A percentile compares a stretch with the other conserved stretches of the same genome.
Conservation (phyloP, 2,329 filamentous ascomycete species). For the Aspergillus amoenus region DNA sequence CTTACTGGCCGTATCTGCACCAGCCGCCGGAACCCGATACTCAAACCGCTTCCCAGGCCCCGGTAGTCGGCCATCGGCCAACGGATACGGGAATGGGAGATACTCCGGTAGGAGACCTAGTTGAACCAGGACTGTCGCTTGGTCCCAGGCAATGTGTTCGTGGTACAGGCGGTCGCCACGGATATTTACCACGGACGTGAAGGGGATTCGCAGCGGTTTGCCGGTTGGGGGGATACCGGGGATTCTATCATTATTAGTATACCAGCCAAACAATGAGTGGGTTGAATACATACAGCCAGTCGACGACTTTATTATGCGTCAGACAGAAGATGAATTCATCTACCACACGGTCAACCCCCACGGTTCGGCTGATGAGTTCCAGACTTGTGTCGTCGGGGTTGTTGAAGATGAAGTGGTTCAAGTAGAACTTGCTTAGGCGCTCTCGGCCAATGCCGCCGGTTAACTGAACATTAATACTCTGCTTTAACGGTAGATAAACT, state of each 20-base stretch:
- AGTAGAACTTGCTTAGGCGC: conserved; percentile 66
- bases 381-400: conserved; percentile 68
- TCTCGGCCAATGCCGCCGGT: conserved; percentile 69
- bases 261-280: too few species aligned
- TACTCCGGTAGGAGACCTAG: conserved; percentile 64
- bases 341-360: conserved; percentile 70
- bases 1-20: conserved; percentile 54
- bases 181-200: conserved; percentile 66
- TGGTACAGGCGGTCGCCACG: conserved; percentile 68
- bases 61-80: conserved; percentile 42
- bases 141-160: conserved; percentile 72
- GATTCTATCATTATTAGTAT: conserved; percentile 38
- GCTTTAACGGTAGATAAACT: background rate
- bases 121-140: conserved; percentile 62
- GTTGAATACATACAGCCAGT: conserved; percentile 62
- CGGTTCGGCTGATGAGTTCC: conserved; percentile 68
- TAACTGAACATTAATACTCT: background rate
- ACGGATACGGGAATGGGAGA: conserved; percentile 60
- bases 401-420: conserved; percentile 70
- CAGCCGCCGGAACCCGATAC: conserved; percentile 62
- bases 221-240: conserved; percentile 61
- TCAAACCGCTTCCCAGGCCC: conserved; percentile 50
- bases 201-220: conserved; percentile 57
- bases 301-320: conserved; percentile 62
- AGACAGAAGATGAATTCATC: conserved; percentile 69